Evolutionary conservation across 2,329 filamentous ascomycete species (phyloP), one percentile per base, ranked within the genome.

Genomic region (Metarhizium sp.): DNA sequence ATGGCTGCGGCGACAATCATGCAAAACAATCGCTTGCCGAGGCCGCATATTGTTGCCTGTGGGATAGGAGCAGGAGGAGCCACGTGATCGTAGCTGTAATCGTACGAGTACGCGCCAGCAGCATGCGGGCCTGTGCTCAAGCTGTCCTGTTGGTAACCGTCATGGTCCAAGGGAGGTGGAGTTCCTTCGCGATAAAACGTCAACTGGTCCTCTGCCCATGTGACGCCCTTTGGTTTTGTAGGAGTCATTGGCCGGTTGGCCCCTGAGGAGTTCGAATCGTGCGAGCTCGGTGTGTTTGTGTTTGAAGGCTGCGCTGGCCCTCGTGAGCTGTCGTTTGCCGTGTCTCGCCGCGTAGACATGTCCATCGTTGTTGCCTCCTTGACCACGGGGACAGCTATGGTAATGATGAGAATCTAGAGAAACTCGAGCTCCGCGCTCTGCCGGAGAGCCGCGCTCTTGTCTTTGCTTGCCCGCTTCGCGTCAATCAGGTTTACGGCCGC

Each of bases 181-280:
- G 72, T 72, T 13, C 60, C 62, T 53, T 74, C 72, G 18, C 71
- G 69, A 60, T 71, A 73, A 42, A 75, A 75, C 0, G 72, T 75
- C 57, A 66, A 71, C 29, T 67, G 63, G 32, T 54, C 55, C 52
- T 55, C 54, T 45, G 46, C 54, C 54, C 54, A 56, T 18, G 36
- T 48, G 29, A 48, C 52, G 30, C 51, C 57, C 18, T 54, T 54
- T 20, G 52, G 29, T 13, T 25, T 43, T 14, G 10, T 3, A 6
- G 45, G 6, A 14, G 30, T 13, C 20, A 5, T 48, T 16, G 45
- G 45, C 14, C 25, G 45, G n/a, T 48, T 48, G 11, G n/a, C 45
- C n/a, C 45, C 45, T 13, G 45, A 10, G 13, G 45, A 29, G 14
- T 18, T 30, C 20, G 32, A 50, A 6, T 13, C 11, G 20, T 30